phyloP scores from a whole-genome alignment of 2,329 filamentous ascomycete species.

The Alternaria conjuncta region DNA sequence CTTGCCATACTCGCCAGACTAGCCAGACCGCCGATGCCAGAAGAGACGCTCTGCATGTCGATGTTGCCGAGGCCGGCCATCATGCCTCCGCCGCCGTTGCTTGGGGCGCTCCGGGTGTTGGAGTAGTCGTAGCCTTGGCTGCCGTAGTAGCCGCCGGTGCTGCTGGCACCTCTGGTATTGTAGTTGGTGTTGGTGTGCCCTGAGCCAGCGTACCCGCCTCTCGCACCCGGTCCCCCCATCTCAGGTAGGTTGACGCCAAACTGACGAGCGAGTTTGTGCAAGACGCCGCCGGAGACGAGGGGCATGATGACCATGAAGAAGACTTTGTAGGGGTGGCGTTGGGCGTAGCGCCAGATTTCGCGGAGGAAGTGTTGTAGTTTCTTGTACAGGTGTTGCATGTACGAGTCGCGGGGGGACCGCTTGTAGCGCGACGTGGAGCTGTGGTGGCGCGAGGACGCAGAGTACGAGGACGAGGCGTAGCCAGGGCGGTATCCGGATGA shows the following conservation, averaged over 20 bases:
- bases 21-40: slow-evolving; percentile 54
- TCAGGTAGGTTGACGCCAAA: slow-evolving; percentile 81
- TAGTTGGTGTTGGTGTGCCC: slow-evolving; percentile 6
- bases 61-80: slow-evolving; percentile 35
- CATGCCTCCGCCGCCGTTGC: slow-evolving; percentile 29
- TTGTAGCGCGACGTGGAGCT: slow-evolving; percentile 77
- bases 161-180: slow-evolving; percentile 5
- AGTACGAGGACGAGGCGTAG: slow-evolving; percentile 40
- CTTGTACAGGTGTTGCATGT: slow-evolving; percentile 74
- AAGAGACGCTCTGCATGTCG: slow-evolving; percentile 39
- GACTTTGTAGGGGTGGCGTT: slow-evolving; percentile 83
- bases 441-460: slow-evolving; percentile 38
- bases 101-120: slow-evolving; percentile 35
- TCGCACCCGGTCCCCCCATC: slow-evolving; percentile 40
- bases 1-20: slow-evolving; percentile 55
- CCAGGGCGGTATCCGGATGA: slow-evolving; percentile 34
- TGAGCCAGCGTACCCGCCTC: slow-evolving; percentile 29
- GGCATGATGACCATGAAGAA: slow-evolving; percentile 91
- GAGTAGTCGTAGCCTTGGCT: slow-evolving; percentile 52
- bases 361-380: slow-evolving; percentile 80
- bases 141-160: slow-evolving; percentile 53
- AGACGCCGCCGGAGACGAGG: slow-evolving; percentile 80
- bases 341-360: slow-evolving; percentile 81
- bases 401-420: slow-evolving; percentile 76
- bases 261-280: slow-evolving; percentile 76